phyloP scores from a whole-genome alignment of 192 early-diverging fungal species.

The Neocallimastix lanati region DNA sequence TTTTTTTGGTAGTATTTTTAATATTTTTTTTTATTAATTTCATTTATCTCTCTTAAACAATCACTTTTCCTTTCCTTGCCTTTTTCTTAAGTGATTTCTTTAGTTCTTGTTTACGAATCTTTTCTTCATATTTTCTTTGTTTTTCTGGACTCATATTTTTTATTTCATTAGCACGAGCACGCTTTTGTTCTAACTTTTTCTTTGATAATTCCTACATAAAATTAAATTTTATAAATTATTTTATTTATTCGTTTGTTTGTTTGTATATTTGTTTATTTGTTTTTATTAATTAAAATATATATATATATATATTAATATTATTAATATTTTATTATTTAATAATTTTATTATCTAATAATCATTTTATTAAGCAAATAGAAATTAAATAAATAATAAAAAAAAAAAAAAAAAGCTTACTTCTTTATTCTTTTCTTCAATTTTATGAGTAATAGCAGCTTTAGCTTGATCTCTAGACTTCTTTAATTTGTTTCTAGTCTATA shows the following conservation, averaged over 20 bases:
- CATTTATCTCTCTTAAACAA: neutral
- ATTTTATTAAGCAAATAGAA: too few relatives aligned
- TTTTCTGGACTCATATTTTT: neutral
- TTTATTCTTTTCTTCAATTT: neutral
- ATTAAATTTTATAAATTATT: too few relatives aligned
- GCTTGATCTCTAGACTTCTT: neutral
- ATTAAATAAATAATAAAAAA: too few relatives aligned
- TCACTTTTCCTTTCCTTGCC: neutral
- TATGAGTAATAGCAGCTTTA: neutral
- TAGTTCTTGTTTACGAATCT: neutral
- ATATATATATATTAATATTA: too few relatives aligned
- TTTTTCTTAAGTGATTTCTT: neutral
- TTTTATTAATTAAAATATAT: too few relatives aligned
- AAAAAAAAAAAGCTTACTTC: too few relatives aligned
- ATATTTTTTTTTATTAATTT: too few relatives aligned
- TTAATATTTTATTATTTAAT: too few relatives aligned
- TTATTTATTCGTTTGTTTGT: too few relatives aligned
- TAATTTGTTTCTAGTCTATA: neutral
- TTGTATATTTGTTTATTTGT: too few relatives aligned
- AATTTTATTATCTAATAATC: too few relatives aligned
- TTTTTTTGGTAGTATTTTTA: too few relatives aligned
- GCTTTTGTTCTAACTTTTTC: neutral
- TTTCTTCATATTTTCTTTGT: neutral
- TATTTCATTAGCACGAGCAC: neutral
- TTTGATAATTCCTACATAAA: neutral